Percentiles rank a stretch among this genome's conserved stretches.
These are phyloP conservation scores for Chrysoporthe deuterocubensis DNA, from an alignment of 2,329 filamentous ascomycete genomes.

Conservation along the genomic window DNA sequence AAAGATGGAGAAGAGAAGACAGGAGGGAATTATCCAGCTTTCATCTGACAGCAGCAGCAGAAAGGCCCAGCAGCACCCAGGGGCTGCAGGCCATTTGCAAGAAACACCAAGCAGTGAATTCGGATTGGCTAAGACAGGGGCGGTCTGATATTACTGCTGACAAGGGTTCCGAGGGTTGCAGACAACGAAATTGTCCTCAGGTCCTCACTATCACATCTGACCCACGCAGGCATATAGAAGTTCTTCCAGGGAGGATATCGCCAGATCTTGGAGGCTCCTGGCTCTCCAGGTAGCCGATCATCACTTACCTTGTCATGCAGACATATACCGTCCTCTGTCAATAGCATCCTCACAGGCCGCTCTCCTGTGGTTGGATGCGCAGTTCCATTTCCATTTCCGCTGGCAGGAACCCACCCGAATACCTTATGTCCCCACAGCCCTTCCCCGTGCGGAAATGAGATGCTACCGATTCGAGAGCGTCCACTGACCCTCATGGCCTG, in stretches of 20 bases:
- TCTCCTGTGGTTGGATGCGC: background rate
- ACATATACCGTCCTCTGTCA: too few species aligned
- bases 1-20: background rate
- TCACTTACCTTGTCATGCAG: background rate
- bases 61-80: background rate
- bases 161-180: background rate
- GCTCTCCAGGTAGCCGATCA: background rate
- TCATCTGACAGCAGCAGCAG: conserved; percentile 3
- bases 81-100: conserved; percentile 12
- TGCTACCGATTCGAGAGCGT: conserved; percentile 8
- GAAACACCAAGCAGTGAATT: background rate
- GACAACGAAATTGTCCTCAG: background rate
- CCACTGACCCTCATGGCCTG: conserved; percentile 6
- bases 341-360: background rate
- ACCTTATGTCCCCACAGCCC: conserved; percentile 3
- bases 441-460: conserved; percentile 11
- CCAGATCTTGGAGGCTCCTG: background rate
- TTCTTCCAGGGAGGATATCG: background rate
- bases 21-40: background rate
- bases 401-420: conserved; percentile 2
- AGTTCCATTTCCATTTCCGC: conserved; percentile 4
- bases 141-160: conserved; percentile 11
- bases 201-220: background rate
- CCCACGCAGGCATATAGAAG: background rate
- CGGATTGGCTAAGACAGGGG: conserved; percentile 17